Evolutionary conservation across 2,329 filamentous ascomycete genomes (phyloP).

Genomic region (Drechslerella stenobrocha): DNA sequence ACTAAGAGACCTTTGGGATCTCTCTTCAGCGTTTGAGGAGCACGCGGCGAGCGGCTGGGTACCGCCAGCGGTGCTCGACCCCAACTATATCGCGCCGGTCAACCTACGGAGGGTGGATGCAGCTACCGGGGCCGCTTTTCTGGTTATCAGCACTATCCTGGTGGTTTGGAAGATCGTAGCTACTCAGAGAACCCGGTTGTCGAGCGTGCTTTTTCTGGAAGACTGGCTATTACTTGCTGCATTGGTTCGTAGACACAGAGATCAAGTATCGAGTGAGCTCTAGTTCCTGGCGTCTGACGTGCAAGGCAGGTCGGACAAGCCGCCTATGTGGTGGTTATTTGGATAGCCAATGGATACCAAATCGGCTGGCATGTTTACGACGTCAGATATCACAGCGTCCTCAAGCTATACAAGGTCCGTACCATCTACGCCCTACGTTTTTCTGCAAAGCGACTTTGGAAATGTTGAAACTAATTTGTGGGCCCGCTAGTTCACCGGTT

Average conservation of each 20-base stretch:
- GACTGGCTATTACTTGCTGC: conserved; percentile 38
- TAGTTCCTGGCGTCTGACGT: no score
- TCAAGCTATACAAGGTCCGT: conserved; percentile 39
- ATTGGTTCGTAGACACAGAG: conserved; percentile 30
- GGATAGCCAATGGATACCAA: conserved; percentile 17
- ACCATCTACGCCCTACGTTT: no score
- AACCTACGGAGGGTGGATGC: conserved; percentile 18
- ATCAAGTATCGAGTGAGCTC: no score
- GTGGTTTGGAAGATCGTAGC: conserved; percentile 36
- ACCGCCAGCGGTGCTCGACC: conserved; percentile 30
- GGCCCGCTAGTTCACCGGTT: conserved; percentile 1
- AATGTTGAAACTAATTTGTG: not conserved
- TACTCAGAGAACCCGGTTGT: conserved; percentile 31
- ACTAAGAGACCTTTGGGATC: conserved; percentile 16
- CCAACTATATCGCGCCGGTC: conserved; percentile 41
- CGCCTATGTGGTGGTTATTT: conserved; percentile 19
- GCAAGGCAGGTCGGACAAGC: conserved; percentile 26
- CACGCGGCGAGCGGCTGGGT: conserved; percentile 8
- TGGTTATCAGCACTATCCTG: conserved; percentile 21
- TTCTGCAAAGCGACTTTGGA: no score
- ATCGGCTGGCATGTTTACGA: conserved; percentile 42
- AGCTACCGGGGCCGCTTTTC: conserved; percentile 18
- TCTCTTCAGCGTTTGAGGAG: conserved; percentile 8
- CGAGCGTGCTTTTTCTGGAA: conserved; percentile 34
- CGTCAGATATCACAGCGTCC: conserved; percentile 18